Evolutionary conservation across 1,284 basidiomycete genomes (phyloP).

Genomic region (Peniophora sp.): DNA sequence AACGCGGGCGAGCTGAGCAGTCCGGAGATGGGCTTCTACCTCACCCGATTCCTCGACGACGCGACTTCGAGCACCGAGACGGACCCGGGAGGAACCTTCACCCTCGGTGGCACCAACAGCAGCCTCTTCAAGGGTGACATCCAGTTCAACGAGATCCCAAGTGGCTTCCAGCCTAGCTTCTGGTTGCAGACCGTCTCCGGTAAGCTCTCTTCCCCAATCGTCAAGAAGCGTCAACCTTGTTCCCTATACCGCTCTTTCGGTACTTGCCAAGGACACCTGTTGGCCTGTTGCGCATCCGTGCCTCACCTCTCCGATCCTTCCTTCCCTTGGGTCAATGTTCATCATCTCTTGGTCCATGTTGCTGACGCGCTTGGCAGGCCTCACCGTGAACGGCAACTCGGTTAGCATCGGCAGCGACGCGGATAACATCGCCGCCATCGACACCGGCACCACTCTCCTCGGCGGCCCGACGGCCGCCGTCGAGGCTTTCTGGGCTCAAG

Average conservation of each 20-base stretch:
- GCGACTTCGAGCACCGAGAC: conserved; percentile 6
- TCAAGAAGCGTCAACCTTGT: conserved; percentile 4
- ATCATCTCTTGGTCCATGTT: conserved; percentile 20
- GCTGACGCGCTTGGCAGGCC: conserved; percentile 16
- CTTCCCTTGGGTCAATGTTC: background rate
- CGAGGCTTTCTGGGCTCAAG: conserved; percentile 28
- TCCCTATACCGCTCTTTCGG: background rate
- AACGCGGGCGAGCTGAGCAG: conserved; percentile 25
- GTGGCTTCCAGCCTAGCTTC: conserved; percentile 28
- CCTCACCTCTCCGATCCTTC: too few species aligned
- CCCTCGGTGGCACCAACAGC: conserved; percentile 32
- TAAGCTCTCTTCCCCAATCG: conserved; percentile 5
- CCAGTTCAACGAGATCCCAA: conserved; percentile 25
- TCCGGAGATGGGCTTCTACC: conserved; percentile 27
- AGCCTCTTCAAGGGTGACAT: conserved; percentile 30
- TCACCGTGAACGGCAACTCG: conserved; percentile 20
- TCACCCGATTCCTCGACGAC: conserved; percentile 20
- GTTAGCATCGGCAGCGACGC: conserved; percentile 14
- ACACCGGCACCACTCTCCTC: conserved; percentile 35
- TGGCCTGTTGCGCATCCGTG: too few species aligned
- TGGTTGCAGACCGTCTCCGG: conserved; percentile 44
- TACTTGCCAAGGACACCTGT: too few species aligned
- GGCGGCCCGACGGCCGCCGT: conserved; percentile 24
- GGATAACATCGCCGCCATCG: conserved; percentile 25
- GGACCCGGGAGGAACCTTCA: conserved; percentile 22